These are phyloP conservation scores for Larix kaempferi DNA, from an alignment of 75 land plant species.

Conservation along the genomic window DNA sequence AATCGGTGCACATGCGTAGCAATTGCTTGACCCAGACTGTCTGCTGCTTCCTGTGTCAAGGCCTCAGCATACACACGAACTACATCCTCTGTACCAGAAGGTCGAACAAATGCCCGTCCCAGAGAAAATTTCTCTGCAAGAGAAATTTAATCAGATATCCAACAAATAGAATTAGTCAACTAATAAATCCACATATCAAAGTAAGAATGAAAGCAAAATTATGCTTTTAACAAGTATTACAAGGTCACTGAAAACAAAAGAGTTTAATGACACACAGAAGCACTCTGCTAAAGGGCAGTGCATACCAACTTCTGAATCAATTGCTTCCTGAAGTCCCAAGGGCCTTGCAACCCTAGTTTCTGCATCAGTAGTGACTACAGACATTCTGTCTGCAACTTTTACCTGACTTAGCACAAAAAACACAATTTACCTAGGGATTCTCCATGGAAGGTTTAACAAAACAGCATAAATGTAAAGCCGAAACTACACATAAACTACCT, in stretches of 20 bases:
- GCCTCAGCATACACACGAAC: constrained; percentile 96
- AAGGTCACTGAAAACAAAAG: not conserved
- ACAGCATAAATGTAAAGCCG: not conserved
- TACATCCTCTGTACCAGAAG: constrained; percentile 97
- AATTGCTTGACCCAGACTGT: constrained; percentile 61
- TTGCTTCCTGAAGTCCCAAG: constrained; percentile 68
- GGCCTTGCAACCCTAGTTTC: constrained; percentile 80
- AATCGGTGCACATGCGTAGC: constrained; percentile 57
- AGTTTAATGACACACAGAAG: not conserved
- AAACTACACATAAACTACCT: not conserved
- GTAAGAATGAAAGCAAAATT: not conserved
- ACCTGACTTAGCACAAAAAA: constrained; percentile 40
- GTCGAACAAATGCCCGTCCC: constrained; percentile 89
- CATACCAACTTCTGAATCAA: constrained; percentile 80
- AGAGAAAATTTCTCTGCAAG: constrained; percentile 50
- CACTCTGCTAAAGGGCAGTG: not conserved
- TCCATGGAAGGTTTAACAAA: not conserved
- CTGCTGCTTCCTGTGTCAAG: constrained; percentile 76
- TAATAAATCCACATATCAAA: not conserved
- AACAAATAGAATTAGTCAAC: not conserved
- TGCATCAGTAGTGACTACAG: constrained; percentile 69
- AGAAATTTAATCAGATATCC: not conserved
- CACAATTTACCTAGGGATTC: not conserved
- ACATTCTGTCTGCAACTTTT: constrained; percentile 75
- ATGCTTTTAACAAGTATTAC: constrained; percentile 4